These are phyloP conservation scores for Suhomyces bokatorum DNA, from an alignment of 1,139 yeast species.

Conservation along the genomic window DNA sequence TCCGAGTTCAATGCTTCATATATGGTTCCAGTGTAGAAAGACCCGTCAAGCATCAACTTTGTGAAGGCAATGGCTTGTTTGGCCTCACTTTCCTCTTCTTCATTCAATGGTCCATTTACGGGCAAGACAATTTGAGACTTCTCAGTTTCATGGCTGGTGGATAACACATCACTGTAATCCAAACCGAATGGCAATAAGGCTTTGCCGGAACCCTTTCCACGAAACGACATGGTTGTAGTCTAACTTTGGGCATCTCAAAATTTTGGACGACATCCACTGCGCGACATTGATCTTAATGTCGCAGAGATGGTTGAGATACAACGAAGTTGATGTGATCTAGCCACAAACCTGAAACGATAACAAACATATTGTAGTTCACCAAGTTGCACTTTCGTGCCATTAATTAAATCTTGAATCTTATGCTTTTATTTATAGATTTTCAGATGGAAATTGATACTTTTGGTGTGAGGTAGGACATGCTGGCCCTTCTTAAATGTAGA, in stretches of 20 bases:
- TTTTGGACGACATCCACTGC: slow-evolving; percentile 1
- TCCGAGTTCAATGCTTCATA: slow-evolving; percentile 20
- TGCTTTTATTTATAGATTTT: no score
- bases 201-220: slow-evolving; percentile 22
- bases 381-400: no score
- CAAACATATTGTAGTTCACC: no score
- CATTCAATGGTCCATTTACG: slow-evolving; percentile 61
- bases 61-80: slow-evolving; percentile 63
- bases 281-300: background rate
- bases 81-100: slow-evolving; percentile 59
- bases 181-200: slow-evolving; percentile 64
- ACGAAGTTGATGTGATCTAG: no score
- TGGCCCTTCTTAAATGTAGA: no score
- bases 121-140: slow-evolving; percentile 55
- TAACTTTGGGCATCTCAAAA: slow-evolving; percentile 1
- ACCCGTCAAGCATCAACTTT: slow-evolving; percentile 65
- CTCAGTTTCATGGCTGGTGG: slow-evolving; percentile 33
- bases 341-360: no score
- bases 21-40: slow-evolving; percentile 69
- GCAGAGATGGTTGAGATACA: background rate
- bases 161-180: slow-evolving; percentile 58
- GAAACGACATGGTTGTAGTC: slow-evolving; percentile 18
- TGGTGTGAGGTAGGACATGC: no score
- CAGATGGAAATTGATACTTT: no score
- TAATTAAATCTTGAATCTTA: no score